These are phyloP conservation scores for Leccinum fallax DNA, from an alignment of 1,284 basidiomycete genomes.

Conservation along the genomic window DNA sequence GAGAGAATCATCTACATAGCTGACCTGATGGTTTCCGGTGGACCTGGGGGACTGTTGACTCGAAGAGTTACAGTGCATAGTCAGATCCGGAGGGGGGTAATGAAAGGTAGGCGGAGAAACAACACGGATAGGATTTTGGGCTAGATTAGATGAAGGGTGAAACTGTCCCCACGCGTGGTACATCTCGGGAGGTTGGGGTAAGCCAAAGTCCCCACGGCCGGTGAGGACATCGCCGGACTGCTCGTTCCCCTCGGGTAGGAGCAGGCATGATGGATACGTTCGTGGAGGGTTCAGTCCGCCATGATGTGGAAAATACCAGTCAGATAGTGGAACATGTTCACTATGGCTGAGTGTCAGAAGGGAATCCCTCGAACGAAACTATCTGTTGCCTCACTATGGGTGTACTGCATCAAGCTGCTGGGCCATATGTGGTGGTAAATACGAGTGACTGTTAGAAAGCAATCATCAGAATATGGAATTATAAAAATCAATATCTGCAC, in stretches of 20 bases:
- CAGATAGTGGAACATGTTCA: conserved; percentile 3
- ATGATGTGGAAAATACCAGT: neutral
- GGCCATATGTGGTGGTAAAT: neutral
- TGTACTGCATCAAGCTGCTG: conserved; percentile 2
- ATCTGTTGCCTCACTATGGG: conserved; percentile 14
- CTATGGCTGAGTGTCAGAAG: conserved; percentile 13
- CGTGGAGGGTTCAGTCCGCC: neutral
- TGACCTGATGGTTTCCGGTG: neutral
- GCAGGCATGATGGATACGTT: neutral
- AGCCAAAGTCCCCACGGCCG: neutral
- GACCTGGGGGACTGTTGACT: conserved; percentile 7
- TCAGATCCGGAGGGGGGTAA: neutral
- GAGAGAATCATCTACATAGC: conserved; percentile 5
- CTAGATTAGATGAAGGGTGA: neutral
- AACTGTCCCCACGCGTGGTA: conserved; percentile 9
- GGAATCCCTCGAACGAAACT: neutral
- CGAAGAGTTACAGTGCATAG: conserved; percentile 1
- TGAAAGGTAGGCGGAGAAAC: neutral
- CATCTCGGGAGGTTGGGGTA: conserved; percentile 1
- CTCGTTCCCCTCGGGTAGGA: neutral
- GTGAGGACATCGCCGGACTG: neutral
- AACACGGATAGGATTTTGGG: neutral
- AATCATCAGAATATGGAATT: conserved; percentile 8
- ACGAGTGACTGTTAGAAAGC: conserved; percentile 11
- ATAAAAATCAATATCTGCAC: neutral